These are phyloP conservation scores for Neurospora sp. DNA, from an alignment of 495 filamentous ascomycete species.

Conservation along the genomic window DNA sequence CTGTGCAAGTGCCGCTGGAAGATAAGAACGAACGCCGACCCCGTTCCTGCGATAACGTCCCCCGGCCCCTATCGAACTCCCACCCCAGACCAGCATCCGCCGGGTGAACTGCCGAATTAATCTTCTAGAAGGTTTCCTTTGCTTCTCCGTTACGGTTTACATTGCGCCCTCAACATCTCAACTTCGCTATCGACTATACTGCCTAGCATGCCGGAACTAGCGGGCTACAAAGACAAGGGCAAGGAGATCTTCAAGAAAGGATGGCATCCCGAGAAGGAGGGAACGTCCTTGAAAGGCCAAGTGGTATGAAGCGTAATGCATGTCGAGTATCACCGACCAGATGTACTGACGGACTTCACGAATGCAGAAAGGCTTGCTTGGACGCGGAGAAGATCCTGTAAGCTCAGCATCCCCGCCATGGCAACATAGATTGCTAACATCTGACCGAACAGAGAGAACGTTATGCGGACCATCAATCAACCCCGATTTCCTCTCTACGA, in stretches of 20 bases:
- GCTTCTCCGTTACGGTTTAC: neutral
- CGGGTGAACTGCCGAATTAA: neutral
- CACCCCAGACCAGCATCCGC: neutral
- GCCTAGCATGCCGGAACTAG: neutral
- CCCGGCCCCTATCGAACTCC: neutral
- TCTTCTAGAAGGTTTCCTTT: neutral
- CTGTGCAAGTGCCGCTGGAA: neutral
- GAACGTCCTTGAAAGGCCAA: constrained; percentile 26
- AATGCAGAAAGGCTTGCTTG: constrained; percentile 33
- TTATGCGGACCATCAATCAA: neutral
- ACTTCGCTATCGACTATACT: neutral
- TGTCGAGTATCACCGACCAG: neutral
- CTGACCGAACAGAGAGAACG: neutral
- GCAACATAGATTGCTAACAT: neutral
- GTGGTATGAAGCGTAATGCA: constrained; percentile 22
- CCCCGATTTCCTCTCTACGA: constrained; percentile 65
- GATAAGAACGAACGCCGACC: neutral
- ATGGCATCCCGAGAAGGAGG: constrained; percentile 35
- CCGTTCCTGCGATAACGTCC: neutral
- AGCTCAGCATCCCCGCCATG: neutral
- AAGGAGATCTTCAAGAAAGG: constrained; percentile 34
- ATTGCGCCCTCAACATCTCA: neutral
- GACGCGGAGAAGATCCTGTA: constrained; percentile 24
- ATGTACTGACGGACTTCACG: neutral
- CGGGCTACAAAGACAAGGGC: neutral